Conservation (phyloP, 2,329 filamentous ascomycete species). For the Penicillium sp. region DNA sequence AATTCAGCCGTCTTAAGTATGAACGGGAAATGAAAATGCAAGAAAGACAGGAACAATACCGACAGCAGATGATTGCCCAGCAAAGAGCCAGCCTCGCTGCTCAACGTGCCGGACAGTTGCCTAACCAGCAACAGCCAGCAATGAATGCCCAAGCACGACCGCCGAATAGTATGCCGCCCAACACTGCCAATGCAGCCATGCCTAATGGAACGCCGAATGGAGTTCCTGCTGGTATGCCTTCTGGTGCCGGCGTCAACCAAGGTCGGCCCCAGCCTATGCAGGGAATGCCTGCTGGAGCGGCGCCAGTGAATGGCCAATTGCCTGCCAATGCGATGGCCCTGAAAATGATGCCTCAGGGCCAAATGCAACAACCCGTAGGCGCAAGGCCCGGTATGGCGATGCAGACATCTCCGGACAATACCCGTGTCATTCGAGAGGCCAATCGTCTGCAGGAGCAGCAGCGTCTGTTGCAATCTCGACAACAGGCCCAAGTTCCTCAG, state of each 20-base stretch:
- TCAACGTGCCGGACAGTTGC: constrained; percentile 44
- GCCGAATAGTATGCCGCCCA: constrained; percentile 42
- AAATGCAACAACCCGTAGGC: constrained; percentile 54
- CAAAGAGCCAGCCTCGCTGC: constrained; percentile 50
- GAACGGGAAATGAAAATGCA: constrained; percentile 74
- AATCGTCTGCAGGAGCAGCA: constrained; percentile 53
- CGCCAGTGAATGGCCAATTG: constrained; percentile 50
- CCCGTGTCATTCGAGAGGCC: constrained; percentile 50
- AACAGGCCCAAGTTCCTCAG: constrained; percentile 35
- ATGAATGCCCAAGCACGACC: constrained; percentile 40
- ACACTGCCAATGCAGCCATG: constrained; percentile 34
- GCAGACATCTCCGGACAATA: constrained; percentile 56
- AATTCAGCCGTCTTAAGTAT: constrained; percentile 86
- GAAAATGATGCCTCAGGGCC: constrained; percentile 55
- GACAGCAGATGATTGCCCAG: constrained; percentile 62
- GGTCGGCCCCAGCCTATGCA: constrained; percentile 43
- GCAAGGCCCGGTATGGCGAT: constrained; percentile 46
- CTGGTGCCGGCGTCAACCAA: constrained; percentile 37
- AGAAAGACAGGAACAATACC: constrained; percentile 59
- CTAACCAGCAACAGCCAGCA: constrained; percentile 33
- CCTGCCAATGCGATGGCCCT: constrained; percentile 60
- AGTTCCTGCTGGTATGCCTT: constrained; percentile 49
- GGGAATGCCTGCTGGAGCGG: constrained; percentile 39
- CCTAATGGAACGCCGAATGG: constrained; percentile 42
- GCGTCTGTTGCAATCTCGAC: constrained; percentile 60